Evolutionary conservation across 73 alveolate genomes (phyloP).

Genomic region (Uronychia setigera): DNA sequence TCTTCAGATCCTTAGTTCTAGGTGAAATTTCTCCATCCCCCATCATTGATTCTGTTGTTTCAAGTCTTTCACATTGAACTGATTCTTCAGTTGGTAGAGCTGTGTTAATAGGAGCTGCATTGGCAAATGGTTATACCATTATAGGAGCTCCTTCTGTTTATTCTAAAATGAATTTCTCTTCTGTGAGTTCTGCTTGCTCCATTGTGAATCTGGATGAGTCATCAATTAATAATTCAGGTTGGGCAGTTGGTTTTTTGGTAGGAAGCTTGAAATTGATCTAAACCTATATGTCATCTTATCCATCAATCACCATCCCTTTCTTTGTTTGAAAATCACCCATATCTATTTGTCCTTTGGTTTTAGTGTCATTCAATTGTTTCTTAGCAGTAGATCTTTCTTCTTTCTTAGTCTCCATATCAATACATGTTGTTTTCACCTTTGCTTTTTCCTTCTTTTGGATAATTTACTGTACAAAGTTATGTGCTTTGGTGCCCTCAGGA

Average conservation of each 20-base stretch:
- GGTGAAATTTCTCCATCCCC: slow-evolving; percentile 26
- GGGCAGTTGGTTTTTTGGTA: background rate
- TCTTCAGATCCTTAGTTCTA: slow-evolving; percentile 41
- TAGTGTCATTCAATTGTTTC: background rate
- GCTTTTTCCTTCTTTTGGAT: background rate
- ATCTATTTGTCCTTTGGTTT: too few species aligned
- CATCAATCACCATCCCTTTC: background rate
- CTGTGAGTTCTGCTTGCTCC: background rate
- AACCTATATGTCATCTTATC: background rate
- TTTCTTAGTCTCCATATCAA: background rate
- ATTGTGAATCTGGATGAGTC: background rate
- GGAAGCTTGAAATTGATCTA: background rate
- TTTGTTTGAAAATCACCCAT: background rate
- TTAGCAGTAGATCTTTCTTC: background rate
- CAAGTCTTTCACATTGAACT: background rate
- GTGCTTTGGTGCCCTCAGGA: too few species aligned
- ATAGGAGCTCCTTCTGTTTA: background rate
- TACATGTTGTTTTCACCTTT: background rate
- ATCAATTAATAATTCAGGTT: background rate
- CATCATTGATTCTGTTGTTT: background rate
- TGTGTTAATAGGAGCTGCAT: background rate
- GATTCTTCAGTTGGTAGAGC: background rate
- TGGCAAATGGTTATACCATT: background rate
- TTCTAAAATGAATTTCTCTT: background rate
- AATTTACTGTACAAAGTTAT: background rate